Percentiles rank a stretch among this genome's conserved stretches.
These are phyloP conservation scores for Pythium monospermum DNA, from an alignment of 352 stramenopile species.

Conservation along the genomic window DNA sequence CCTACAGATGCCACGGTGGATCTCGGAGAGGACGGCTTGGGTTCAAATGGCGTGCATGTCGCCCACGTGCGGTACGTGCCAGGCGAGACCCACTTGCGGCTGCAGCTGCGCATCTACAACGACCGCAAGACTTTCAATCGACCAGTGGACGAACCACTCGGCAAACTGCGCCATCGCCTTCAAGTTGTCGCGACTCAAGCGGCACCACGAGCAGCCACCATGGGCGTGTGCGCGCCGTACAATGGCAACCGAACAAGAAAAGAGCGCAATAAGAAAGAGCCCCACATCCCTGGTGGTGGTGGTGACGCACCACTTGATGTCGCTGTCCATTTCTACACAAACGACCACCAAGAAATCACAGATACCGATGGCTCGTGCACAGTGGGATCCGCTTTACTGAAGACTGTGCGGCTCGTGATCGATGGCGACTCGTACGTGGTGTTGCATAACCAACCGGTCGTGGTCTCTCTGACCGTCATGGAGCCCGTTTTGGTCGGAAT, in stretches of 20 bases:
- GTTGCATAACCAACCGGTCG: constrained; percentile 54
- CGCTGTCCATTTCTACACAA: constrained; percentile 41
- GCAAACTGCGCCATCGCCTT: constrained; percentile 55
- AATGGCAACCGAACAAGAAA: constrained; percentile 10
- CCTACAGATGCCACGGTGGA: too few relatives aligned
- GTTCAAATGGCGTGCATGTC: too few relatives aligned
- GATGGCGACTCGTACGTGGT: constrained; percentile 39
- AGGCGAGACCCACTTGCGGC: constrained; percentile 41
- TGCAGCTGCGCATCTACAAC: constrained; percentile 40
- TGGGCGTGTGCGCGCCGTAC: not conserved
- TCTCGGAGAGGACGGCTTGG: too few relatives aligned
- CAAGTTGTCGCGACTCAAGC: constrained; percentile 44
- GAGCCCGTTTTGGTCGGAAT: constrained; percentile 46
- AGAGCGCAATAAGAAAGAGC: constrained; percentile 16
- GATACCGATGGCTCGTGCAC: constrained; percentile 22
- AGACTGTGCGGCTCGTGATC: constrained; percentile 37
- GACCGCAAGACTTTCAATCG: constrained; percentile 56
- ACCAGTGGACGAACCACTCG: constrained; percentile 31
- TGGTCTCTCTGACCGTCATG: constrained; percentile 40
- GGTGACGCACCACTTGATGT: constrained; percentile 21
- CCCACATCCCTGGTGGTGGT: too few relatives aligned
- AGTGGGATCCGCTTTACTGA: constrained; percentile 44
- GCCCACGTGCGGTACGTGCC: constrained; percentile 42
- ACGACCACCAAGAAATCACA: constrained; percentile 26
- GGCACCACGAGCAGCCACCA: too few relatives aligned